Evolutionary conservation across 345 rosid genomes (phyloP).

Genomic region (Salix exigua): DNA sequence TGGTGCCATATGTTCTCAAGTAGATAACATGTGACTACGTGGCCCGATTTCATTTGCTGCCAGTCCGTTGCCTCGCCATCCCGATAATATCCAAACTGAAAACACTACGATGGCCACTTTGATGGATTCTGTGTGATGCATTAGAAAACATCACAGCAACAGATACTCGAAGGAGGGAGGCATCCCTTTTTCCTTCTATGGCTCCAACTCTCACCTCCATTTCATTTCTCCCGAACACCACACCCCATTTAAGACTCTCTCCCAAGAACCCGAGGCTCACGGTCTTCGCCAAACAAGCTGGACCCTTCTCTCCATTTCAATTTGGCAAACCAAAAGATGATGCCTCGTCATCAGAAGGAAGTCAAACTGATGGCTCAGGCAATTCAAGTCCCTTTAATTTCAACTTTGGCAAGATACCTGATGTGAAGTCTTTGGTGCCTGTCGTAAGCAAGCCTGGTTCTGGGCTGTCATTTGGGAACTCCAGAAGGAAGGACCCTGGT

Average conservation of each 20-base stretch:
- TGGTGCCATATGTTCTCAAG: constrained; percentile 22
- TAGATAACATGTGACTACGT: constrained; percentile 41
- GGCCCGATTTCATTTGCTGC: constrained; percentile 44
- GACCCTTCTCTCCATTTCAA: constrained; percentile 42
- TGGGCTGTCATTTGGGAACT: constrained; percentile 57
- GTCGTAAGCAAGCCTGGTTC: constrained; percentile 41
- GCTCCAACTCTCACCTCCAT: constrained; percentile 64
- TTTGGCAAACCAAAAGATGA: constrained; percentile 44
- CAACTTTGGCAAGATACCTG: constrained; percentile 54
- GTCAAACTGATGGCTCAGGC: constrained; percentile 25
- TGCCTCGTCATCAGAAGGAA: constrained; percentile 23
- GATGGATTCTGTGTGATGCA: background rate
- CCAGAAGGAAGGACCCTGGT: constrained; percentile 64
- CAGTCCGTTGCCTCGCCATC: constrained; percentile 24
- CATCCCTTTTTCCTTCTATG: constrained; percentile 26
- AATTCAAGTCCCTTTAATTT: constrained; percentile 57
- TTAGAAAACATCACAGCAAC: constrained; percentile 8
- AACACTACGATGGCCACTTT: constrained; percentile 22
- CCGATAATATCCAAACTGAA: constrained; percentile 38
- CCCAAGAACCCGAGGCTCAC: constrained; percentile 40
- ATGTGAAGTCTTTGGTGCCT: constrained; percentile 61
- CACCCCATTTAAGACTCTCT: constrained; percentile 36
- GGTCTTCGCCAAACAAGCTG: constrained; percentile 55
- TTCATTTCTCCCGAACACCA: constrained; percentile 52
- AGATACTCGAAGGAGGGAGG: constrained; percentile 24